phyloP scores from a whole-genome alignment of 2,329 filamentous ascomycete genomes.

The Colletotrichum sp. region DNA sequence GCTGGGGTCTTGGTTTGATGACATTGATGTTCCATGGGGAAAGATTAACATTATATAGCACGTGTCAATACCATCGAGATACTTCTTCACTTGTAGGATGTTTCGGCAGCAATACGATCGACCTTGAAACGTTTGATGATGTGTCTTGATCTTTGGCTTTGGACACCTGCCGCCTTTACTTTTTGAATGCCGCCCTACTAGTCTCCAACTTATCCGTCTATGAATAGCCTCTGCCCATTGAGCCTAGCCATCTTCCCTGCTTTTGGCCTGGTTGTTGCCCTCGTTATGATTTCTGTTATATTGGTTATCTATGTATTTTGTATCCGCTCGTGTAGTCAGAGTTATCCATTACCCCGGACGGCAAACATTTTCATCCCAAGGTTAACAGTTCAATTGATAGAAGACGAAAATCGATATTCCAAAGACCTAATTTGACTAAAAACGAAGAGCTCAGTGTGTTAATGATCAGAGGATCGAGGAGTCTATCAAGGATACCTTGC shows the following conservation, averaged over 20 bases:
- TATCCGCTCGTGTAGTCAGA: background rate
- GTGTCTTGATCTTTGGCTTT: background rate
- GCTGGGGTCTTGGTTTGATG: background rate
- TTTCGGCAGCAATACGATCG: background rate
- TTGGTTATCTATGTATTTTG: background rate
- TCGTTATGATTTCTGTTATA: background rate
- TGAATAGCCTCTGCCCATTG: background rate
- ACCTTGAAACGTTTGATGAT: background rate
- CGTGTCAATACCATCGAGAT: background rate
- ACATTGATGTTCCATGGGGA: background rate
- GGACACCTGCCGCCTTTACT: background rate
- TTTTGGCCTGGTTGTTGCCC: background rate
- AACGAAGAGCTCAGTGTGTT: background rate
- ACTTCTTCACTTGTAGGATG: background rate
- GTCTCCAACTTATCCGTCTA: background rate
- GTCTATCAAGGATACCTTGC: background rate
- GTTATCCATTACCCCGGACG: fast-evolving
- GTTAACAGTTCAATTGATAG: background rate
- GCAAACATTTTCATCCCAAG: background rate
- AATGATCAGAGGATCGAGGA: background rate
- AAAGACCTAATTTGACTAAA: background rate
- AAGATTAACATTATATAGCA: background rate
- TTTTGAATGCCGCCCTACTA: background rate
- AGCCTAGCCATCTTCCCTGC: background rate
- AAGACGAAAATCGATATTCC: background rate